Base-by-base conservation (phyloP, 495 filamentous ascomycete species). In the Podospora sp. region DNA sequence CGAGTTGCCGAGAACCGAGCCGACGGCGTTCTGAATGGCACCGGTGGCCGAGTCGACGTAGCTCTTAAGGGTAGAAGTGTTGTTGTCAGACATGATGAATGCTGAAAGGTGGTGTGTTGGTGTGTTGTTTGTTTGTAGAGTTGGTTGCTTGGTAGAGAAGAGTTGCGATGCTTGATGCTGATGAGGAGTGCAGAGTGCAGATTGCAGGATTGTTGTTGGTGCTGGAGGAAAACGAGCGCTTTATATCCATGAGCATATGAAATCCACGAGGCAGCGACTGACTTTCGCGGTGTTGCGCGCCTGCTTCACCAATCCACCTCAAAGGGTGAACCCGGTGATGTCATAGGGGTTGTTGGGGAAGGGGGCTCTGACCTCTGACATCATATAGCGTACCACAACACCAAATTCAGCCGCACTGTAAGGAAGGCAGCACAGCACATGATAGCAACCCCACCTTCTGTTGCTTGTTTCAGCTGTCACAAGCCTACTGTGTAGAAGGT, bases 11-110 rank as follows among this genome's bases (percentile, higher is more conserved):
- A 91, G 92, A 51, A 96, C 60, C 66, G 82, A 82, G 62, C 92
- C 91, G 51, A 96, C 68, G 52, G 82, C 86, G 62, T 84, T 89
- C 79, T 97, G 92, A 61, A 87, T 88, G 50, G 87, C 76, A 64
- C 91, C 92, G 53, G 86, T 84, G 72, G 90, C 91, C n/a, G 83
- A 84, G 85, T 96, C 92, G 66, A 93, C 76, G 83, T 90, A 90
- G 60, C 91, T 91, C 84, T 93, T 85, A 75, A 92, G 81, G 68
- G 92, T 94, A 63, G 92, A 96, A 56, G 90, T 85, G 76, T 89
- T 86, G 71, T 85, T 83, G 81, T 85, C 82, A 72, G 90, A 87
- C 90, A 92, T 92, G 56, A 21, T 64, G 69, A 60, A 69, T 65
- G 60, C 36, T 71, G 66, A 35, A n/a, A n/a, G 65, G 67, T 49